Conservation (phyloP, 176 grass and related monocot species). For the Metroxylon sagu region DNA sequence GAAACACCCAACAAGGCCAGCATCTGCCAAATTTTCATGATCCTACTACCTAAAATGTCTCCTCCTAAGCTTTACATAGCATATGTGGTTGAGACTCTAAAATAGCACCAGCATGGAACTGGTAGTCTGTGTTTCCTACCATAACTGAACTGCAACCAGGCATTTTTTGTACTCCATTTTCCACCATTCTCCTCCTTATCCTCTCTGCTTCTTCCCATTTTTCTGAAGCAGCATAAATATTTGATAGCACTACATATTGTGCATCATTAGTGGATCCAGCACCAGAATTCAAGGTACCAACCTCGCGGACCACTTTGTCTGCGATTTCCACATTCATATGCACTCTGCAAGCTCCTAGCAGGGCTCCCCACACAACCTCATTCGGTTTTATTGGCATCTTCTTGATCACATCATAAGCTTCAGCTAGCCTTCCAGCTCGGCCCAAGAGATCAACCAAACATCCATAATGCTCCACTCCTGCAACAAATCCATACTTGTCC, state of each 20-base stretch:
- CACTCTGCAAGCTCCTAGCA: constrained; percentile 55
- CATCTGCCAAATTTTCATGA: too few relatives aligned
- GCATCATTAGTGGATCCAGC: constrained; percentile 25
- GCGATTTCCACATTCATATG: constrained; percentile 31
- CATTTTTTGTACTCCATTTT: constrained; percentile 38
- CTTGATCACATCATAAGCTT: constrained; percentile 42
- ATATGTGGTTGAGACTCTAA: not conserved
- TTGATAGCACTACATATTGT: constrained; percentile 43
- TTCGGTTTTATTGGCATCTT: constrained; percentile 47
- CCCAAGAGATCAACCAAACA: constrained; percentile 55
- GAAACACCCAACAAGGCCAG: too few relatives aligned
- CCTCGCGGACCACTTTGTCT: constrained; percentile 22
- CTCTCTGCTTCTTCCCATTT: constrained; percentile 54
- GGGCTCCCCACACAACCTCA: constrained; percentile 56
- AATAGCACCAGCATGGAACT: constrained; percentile 7
- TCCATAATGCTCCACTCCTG: constrained; percentile 46
- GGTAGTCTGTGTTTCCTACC: constrained; percentile 21
- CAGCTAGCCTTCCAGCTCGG: constrained; percentile 45
- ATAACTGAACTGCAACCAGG: constrained; percentile 56
- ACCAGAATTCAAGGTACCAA: constrained; percentile 24
- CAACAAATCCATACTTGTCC: constrained; percentile 30
- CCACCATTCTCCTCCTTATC: constrained; percentile 44
- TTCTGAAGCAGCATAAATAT: constrained; percentile 52
- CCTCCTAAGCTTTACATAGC: too few relatives aligned
- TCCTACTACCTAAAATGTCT: too few relatives aligned